phyloP scores from a whole-genome alignment of 2,329 filamentous ascomycete species.

The Sclerotinia trifoliorum region DNA sequence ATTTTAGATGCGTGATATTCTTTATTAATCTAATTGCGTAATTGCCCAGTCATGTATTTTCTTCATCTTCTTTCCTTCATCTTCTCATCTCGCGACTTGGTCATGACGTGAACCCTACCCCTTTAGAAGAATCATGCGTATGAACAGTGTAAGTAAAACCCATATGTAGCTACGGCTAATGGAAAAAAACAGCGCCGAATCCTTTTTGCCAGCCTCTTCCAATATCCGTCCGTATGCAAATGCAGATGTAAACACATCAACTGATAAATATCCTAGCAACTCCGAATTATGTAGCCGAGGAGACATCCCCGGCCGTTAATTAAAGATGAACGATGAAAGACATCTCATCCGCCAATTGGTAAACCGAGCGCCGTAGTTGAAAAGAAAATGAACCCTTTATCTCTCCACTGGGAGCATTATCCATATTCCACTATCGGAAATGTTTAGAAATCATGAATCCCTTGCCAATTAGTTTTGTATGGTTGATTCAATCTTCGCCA shows the following conservation, averaged over 20 bases:
- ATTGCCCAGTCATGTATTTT: not conserved
- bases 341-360: slow-evolving; percentile 14
- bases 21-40: slow-evolving; percentile 15
- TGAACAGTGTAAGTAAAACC: not conserved
- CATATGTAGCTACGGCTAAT: not conserved
- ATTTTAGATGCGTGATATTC: not conserved
- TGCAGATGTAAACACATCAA: not conserved
- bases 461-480: slow-evolving; percentile 26
- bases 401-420: not conserved
- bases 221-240: slow-evolving; percentile 7
- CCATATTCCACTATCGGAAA: not conserved
- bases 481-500: slow-evolving; percentile 50
- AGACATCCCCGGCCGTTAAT: not conserved
- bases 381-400: slow-evolving; percentile 1
- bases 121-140: slow-evolving; percentile 12
- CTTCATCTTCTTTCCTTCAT: not conserved
- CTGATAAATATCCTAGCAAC: slow-evolving; percentile 12
- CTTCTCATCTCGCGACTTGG: slow-evolving; percentile 5
- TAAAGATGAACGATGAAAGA: slow-evolving; percentile 12
- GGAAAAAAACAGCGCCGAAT: not conserved
- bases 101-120: slow-evolving; percentile 7
- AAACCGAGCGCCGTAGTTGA: slow-evolving; percentile 18
- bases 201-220: not conserved
- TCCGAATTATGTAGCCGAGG: slow-evolving; percentile 10
- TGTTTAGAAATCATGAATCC: slow-evolving; percentile 20